Evolutionary conservation across 257 asterid genomes (phyloP), one percentile per base, ranked within the genome.

Genomic region (Mentha longifolia): DNA sequence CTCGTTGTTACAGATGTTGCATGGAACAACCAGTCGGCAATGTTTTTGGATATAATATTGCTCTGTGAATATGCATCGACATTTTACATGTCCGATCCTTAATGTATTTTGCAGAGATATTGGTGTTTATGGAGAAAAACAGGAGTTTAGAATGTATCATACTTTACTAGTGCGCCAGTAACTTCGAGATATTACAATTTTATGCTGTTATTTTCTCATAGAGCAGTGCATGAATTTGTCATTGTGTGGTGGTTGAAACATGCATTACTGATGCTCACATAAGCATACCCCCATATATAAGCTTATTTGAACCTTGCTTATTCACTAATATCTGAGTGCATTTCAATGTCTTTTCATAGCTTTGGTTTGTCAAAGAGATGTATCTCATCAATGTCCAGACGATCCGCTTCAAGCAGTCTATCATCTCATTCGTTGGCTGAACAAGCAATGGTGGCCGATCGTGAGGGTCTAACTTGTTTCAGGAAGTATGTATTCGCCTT

Each of bases 301-400:
- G 31, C 30, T 50, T 22, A 14, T 55, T 45, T 17, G 39, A 15
- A 12, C 58, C 15, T 39, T 52, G 52, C 31, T 5, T 54, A 25
- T 28, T 45, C 54, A 63, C 46, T 43, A 19, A 63, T 57, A 42
- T 20, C 43, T 61, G 14, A 20, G 17, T 59, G 65, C 28, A 49
- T 71, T 55, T 61, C 52, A 30, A 41, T 69, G 61, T 39, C 64
- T 35, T 70, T 52, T 35, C 64, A 11, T 67, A 85, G 91, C 83
- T 72, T 77, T 83, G 81, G 35, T 81, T 82, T 76, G 61, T 76
- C 73, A 12, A 81, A 49, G 84, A 63, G 68, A 51, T 83, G 85
- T 74, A 86, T 81, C 65, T 82, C 89, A 37, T 77, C 80, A 10
- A 69, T 82, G 67, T 67, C 65, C 64, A 56, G 76, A 64, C 72